phyloP scores from a whole-genome alignment of 139 green algal species.

The Tetraselmis chui region DNA sequence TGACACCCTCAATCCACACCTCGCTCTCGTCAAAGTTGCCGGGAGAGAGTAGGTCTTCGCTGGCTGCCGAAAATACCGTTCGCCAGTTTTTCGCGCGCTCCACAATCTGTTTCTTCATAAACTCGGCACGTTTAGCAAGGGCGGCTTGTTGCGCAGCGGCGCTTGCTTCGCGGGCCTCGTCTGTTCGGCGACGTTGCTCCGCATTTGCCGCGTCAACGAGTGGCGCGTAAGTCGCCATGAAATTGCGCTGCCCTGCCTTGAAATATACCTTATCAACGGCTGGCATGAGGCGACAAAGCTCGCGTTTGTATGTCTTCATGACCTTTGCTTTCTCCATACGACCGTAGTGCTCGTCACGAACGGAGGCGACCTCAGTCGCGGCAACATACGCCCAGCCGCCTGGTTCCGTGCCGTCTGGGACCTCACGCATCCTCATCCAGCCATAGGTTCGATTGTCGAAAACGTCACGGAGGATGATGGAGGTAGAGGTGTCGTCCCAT shows the following conservation, averaged over 20 bases:
- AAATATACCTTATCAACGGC: background rate
- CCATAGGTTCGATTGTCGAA: slow-evolving; percentile 10
- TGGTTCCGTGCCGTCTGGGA: background rate
- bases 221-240: background rate
- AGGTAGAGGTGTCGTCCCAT: slow-evolving; percentile 14
- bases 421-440: background rate
- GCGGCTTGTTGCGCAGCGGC: too few species aligned
- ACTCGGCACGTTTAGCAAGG: background rate
- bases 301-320: background rate
- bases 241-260: background rate
- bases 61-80: background rate
- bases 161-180: background rate
- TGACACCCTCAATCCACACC: background rate
- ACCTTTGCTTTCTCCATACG: background rate
- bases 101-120: background rate
- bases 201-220: background rate
- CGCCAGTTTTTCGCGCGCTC: background rate
- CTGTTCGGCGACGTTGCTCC: background rate
- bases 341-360: background rate
- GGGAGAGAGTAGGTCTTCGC: background rate
- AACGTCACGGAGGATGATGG: slow-evolving; percentile 21
- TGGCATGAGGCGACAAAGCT: background rate
- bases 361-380: background rate
- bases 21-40: background rate
- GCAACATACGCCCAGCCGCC: background rate